These are phyloP conservation scores for Mychonastes homosphaera DNA, from an alignment of 139 green algal species.

Conservation along the genomic window DNA sequence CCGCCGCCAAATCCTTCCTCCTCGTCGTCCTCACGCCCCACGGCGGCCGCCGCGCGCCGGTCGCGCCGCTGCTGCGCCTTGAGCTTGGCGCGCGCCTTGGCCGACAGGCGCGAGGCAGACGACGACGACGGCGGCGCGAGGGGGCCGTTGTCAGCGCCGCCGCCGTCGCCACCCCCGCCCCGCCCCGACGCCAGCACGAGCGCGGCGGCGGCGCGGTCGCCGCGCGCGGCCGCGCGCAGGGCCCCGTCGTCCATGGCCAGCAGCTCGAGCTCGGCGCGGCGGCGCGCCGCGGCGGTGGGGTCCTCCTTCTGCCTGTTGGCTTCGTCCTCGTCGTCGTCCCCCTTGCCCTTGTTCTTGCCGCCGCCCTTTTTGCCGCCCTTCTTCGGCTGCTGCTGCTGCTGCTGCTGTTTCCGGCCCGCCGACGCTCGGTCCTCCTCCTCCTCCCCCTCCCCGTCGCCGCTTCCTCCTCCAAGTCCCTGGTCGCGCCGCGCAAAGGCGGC, in stretches of 20 bases:
- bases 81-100: too few relatives aligned
- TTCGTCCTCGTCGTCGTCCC: slow-evolving; percentile 17
- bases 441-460: slow-evolving; percentile 1
- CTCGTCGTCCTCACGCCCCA: too few relatives aligned
- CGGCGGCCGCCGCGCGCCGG: too few relatives aligned
- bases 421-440: slow-evolving; percentile 4
- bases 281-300: slow-evolving; percentile 14
- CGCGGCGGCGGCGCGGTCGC: slow-evolving; percentile 3
- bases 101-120: too few relatives aligned
- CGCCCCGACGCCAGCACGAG: too few relatives aligned
- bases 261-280: slow-evolving; percentile 81
- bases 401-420: slow-evolving; percentile 4
- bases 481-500: background rate
- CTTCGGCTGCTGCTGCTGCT: slow-evolving; percentile 17
- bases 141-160: too few relatives aligned
- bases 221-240: slow-evolving; percentile 27
- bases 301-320: slow-evolving; percentile 12
- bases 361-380: slow-evolving; percentile 10
- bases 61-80: too few relatives aligned
- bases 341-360: slow-evolving; percentile 8
- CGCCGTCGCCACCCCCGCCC: too few relatives aligned
- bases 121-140: too few relatives aligned
- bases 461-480: background rate
- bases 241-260: slow-evolving; percentile 80
- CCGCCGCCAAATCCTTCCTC: too few relatives aligned